Conservation (phyloP, 164 flowering plant species). For the Dillenia suffruticosa region DNA sequence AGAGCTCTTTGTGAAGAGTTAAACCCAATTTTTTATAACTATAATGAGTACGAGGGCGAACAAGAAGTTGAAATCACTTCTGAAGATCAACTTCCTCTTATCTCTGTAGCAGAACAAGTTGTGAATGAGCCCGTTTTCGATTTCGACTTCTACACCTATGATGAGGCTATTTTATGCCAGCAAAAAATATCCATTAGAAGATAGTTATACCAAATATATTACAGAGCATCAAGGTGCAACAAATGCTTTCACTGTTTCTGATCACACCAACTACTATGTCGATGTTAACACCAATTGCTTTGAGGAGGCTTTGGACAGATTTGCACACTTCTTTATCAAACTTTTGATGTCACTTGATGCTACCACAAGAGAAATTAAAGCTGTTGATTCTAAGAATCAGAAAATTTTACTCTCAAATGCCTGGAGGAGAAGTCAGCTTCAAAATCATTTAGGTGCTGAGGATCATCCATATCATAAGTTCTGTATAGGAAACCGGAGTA, state of each 20-base stretch:
- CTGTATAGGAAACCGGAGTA: slow-evolving; percentile 89
- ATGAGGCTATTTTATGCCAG: slow-evolving; percentile 85
- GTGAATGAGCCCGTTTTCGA: too few species aligned
- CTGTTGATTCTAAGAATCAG: slow-evolving; percentile 96
- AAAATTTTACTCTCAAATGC: slow-evolving; percentile 84
- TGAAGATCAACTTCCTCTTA: too few species aligned
- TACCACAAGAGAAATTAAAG: slow-evolving; percentile 88
- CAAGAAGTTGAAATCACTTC: too few species aligned
- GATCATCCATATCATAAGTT: slow-evolving; percentile 86
- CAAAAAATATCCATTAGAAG: slow-evolving; percentile 90
- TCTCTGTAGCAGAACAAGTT: too few species aligned
- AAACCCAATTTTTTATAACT: too few species aligned
- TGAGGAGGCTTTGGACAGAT: slow-evolving; percentile 93
- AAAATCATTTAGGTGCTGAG: slow-evolving; percentile 54
- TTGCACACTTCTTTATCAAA: slow-evolving; percentile 86
- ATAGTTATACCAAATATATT: slow-evolving; percentile 88
- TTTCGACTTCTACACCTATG: too few species aligned
- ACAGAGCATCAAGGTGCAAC: slow-evolving; percentile 88
- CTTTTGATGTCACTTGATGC: slow-evolving; percentile 98
- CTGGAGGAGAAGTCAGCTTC: slow-evolving; percentile 94
- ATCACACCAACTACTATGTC: slow-evolving; percentile 77
- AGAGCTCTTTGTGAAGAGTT: too few species aligned
- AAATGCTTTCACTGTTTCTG: slow-evolving; percentile 81
- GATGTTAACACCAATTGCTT: slow-evolving; percentile 74
- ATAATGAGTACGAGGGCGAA: too few species aligned